Percentiles rank a stretch among this genome's conserved stretches.
phyloP scores from a whole-genome alignment of 768 basidiomycete species.

The Nidula microcarpa region DNA sequence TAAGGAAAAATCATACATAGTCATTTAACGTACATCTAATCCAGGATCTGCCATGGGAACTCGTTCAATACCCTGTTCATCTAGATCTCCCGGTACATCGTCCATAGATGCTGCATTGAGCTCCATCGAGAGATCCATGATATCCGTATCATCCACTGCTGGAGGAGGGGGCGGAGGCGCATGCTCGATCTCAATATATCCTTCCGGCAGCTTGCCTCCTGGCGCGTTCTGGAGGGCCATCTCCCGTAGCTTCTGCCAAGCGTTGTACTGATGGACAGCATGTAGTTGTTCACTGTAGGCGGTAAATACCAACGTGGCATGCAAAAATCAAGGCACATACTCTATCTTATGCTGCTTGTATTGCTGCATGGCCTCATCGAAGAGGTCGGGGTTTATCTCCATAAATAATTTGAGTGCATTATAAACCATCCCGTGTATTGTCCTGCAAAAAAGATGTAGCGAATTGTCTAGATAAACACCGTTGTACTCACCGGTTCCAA shows the following conservation, averaged over 20 bases:
- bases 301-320: background rate
- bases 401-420: conserved; percentile 98
- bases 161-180: conserved; percentile 76
- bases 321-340: conserved; percentile 46
- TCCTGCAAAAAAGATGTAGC: conserved; percentile 44
- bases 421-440: conserved; percentile 99
- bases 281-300: conserved; percentile 78
- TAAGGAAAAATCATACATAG: background rate
- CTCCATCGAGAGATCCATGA: conserved; percentile 87
- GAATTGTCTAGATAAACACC: background rate
- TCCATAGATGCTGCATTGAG: conserved; percentile 83
- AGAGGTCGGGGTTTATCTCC: conserved; percentile 97
- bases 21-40: conserved; percentile 59
- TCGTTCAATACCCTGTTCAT: conserved; percentile 80
- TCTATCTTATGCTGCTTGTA: conserved; percentile 86
- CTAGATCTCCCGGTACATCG: conserved; percentile 63
- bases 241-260: conserved; percentile 86
- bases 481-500: conserved; percentile 86
- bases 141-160: conserved; percentile 78
- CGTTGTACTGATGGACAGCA: conserved; percentile 78
- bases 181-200: conserved; percentile 65
- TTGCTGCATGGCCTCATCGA: conserved; percentile 89
- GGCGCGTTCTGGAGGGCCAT: conserved; percentile 68
- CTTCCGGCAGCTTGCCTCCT: conserved; percentile 66
- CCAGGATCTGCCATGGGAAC: conserved; percentile 94